phyloP scores from a whole-genome alignment of 306 rosid species.

The Cicer bijugum region DNA sequence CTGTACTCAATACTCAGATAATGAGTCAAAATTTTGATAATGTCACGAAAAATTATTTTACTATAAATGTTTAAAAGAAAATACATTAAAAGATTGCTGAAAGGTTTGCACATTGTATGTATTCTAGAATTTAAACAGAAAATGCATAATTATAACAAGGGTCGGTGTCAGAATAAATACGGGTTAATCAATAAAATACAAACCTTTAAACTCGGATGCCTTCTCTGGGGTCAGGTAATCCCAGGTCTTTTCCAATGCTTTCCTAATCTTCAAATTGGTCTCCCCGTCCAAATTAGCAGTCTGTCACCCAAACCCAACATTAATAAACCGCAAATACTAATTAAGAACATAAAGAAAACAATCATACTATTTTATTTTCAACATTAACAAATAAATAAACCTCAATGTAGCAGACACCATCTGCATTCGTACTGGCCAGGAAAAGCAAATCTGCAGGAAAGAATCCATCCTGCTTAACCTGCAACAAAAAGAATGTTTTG shows the following conservation, averaged over 20 bases:
- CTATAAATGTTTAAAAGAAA: slow-evolving; percentile 4
- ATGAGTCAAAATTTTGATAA: slow-evolving; percentile 19
- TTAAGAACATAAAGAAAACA: slow-evolving; percentile 17
- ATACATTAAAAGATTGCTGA: background rate
- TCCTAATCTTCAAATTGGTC: slow-evolving; percentile 92
- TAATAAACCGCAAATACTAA: slow-evolving; percentile 26
- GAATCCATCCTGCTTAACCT: slow-evolving; percentile 84
- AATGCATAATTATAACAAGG: slow-evolving; percentile 9
- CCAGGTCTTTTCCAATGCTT: slow-evolving; percentile 96
- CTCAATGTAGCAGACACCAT: slow-evolving; percentile 97
- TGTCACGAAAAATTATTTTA: background rate
- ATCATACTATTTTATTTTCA: background rate
- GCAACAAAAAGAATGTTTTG: slow-evolving; percentile 32
- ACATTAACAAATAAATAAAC: slow-evolving; percentile 48
- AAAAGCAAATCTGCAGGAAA: slow-evolving; percentile 95
- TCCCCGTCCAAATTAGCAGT: slow-evolving; percentile 99
- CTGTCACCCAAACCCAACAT: slow-evolving; percentile 51
- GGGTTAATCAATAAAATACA: slow-evolving; percentile 36
- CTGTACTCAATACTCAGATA: slow-evolving; percentile 4
- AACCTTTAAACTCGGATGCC: slow-evolving; percentile 89
- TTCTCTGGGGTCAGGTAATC: slow-evolving; percentile 81
- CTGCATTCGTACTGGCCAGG: slow-evolving; percentile 87
- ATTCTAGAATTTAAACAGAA: slow-evolving; percentile 27
- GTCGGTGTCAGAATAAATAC: slow-evolving; percentile 8
- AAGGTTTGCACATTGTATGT: slow-evolving; percentile 27